Base-by-base conservation (phyloP, 495 filamentous ascomycete species). In the Sphaerosporella brunnea region DNA sequence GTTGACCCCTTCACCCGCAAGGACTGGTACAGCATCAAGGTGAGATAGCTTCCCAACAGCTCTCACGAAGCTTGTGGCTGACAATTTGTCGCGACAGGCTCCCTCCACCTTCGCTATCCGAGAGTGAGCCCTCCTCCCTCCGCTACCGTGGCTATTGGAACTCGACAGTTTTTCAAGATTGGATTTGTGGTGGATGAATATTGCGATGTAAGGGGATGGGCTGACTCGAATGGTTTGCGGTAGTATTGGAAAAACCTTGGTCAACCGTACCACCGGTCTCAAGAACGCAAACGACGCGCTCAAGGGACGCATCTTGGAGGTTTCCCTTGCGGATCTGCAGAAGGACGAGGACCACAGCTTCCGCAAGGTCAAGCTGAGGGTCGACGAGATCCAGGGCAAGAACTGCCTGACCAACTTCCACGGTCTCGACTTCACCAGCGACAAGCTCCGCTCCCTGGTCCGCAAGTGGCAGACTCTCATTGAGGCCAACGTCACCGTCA, bases 381-480 rank as follows among this genome's bases (percentile, higher is more conserved):
- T 97, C 58, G 90, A 97, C 62, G 90, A 97, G 69, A 79, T 97
- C 50, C 90, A 97, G 69, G 90, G 90, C 72, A 95, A 94, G 77
- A 97, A 94, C 78, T 97, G 90, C 70, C 74, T 97, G 60, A 97
- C 90, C 72, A 96, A 96, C 77, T 97, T 97, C 80, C 88, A 97
- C 74, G 90, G 90, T 58, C 76, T 97, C 65, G 90, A 97, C 73
- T 96, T 97, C 78, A 97, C 90, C 58, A 95, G 92, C 58, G 90
- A 97, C 78, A 96, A 96, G 77, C 77, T 97, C 55, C 82, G 90
- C 60, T 97, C 90, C 46, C 78, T 97, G 50, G 90, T 97, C 56
- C 87, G 90, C 70, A 97, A 97, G 71, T 97, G 90, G 90, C 90
- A 97, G 71, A 79, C 85, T 38, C 73, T 97, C 59, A 97, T 97